phyloP scores from a whole-genome alignment of 139 green algal genomes.

The Ettlia oleoabundans region DNA sequence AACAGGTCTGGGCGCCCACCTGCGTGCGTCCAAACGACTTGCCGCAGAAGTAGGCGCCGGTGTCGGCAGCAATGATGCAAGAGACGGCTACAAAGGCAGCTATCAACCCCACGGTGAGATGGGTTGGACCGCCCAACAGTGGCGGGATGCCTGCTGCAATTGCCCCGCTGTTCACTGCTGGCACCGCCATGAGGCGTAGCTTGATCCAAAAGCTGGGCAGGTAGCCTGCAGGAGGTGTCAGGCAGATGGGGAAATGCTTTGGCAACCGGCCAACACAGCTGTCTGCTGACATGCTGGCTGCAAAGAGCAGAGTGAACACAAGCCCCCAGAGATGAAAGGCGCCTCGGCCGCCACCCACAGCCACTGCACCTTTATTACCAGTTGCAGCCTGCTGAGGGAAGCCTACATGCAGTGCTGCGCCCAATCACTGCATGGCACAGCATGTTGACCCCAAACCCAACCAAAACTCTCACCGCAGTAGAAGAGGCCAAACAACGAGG shows the following conservation, averaged over 20 bases:
- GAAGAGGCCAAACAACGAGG: conserved; percentile 88
- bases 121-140: conserved; percentile 54
- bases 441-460: too few species aligned
- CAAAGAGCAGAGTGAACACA: too few species aligned
- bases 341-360: too few species aligned
- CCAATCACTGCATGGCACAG: too few species aligned
- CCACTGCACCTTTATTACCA: too few species aligned
- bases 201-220: conserved; percentile 95
- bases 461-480: conserved; percentile 82
- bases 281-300: neutral
- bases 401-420: too few species aligned
- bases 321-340: too few species aligned
- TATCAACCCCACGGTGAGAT: conserved; percentile 82
- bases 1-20: neutral
- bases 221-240: conserved; percentile 67
- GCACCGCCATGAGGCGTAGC: conserved; percentile 70
- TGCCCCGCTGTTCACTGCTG: conserved; percentile 46
- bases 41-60: conserved; percentile 87
- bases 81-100: conserved; percentile 80
- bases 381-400: neutral
- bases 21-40: conserved; percentile 66
- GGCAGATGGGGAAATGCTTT: too few species aligned
- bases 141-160: neutral
- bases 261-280: neutral
- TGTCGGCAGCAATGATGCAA: conserved; percentile 90